Evolutionary conservation across 225 moss, liverwort and hornwort genomes (phyloP).

Genomic region (Pleurozium schreberi): DNA sequence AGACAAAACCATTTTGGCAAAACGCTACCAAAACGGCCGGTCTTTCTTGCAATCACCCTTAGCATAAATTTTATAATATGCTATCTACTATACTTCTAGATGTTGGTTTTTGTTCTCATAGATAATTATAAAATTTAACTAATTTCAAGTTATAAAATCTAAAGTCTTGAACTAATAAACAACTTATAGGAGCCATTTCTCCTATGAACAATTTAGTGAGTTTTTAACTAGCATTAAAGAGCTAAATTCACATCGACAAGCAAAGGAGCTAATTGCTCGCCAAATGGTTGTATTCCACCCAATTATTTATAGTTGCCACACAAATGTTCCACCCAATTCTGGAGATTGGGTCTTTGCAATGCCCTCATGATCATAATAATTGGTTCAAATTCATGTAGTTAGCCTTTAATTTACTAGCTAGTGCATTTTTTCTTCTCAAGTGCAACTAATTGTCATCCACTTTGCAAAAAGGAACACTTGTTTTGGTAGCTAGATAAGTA

Average conservation of each 20-base stretch:
- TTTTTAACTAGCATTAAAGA: conserved; percentile 18
- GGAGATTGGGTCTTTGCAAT: conserved; percentile 22
- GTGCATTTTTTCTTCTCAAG: not conserved
- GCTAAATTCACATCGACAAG: conserved; percentile 1
- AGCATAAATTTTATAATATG: not conserved
- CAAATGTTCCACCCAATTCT: conserved; percentile 2
- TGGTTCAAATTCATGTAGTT: not conserved
- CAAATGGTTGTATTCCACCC: conserved; percentile 8
- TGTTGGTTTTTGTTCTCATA: not conserved
- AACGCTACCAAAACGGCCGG: no score
- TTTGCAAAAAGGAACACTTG: not conserved
- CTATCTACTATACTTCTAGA: not conserved
- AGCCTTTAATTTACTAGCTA: not conserved
- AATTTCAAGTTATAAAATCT: not conserved
- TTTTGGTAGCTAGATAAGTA: not conserved
- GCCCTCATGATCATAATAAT: not conserved
- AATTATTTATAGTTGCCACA: conserved; percentile 1
- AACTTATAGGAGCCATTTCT: conserved; percentile 6
- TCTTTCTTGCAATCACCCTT: no score
- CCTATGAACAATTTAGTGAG: conserved; percentile 24
- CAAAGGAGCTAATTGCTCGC: not conserved
- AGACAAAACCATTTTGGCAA: no score
- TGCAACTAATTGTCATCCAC: not conserved
- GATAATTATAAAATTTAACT: no score
- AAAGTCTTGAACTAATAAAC: not conserved